Conservation (phyloP, 345 rosid species). For the Alliaria petiolata region DNA sequence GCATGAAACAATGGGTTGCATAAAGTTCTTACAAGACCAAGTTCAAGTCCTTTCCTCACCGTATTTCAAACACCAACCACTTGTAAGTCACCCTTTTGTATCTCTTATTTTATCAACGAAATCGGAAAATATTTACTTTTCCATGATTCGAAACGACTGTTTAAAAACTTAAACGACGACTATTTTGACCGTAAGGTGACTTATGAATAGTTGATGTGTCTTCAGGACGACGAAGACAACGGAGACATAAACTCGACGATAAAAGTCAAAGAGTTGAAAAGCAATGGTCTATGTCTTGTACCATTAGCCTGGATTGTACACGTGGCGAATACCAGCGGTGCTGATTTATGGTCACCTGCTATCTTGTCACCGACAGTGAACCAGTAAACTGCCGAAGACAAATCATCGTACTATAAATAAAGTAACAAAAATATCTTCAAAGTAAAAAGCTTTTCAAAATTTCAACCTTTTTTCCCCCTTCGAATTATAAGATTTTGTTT, state of each 20-base stretch:
- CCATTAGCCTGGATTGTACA: constrained; percentile 47
- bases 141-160: not conserved
- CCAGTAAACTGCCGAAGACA: not conserved
- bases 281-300: constrained; percentile 64
- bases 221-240: not conserved
- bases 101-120: not conserved
- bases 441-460: not conserved
- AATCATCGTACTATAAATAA: not conserved
- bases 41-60: constrained; percentile 71
- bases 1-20: constrained; percentile 84
- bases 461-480: not conserved
- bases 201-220: constrained; percentile 14
- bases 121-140: not conserved
- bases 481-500: too few species aligned
- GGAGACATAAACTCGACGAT: not conserved
- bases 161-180: not conserved
- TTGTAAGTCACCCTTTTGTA: not conserved
- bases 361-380: not conserved
- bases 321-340: constrained; percentile 55
- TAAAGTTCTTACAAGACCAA: constrained; percentile 77
- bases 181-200: not conserved
- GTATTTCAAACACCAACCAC: constrained; percentile 42
- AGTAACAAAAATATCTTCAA: too few species aligned
- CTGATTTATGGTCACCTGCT: constrained; percentile 57
- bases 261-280: constrained; percentile 40